A percentile compares a stretch with the other conserved stretches of the same genome.
phyloP scores from a whole-genome alignment of 257 asterid genomes.

The Salvia miltiorrhiza region DNA sequence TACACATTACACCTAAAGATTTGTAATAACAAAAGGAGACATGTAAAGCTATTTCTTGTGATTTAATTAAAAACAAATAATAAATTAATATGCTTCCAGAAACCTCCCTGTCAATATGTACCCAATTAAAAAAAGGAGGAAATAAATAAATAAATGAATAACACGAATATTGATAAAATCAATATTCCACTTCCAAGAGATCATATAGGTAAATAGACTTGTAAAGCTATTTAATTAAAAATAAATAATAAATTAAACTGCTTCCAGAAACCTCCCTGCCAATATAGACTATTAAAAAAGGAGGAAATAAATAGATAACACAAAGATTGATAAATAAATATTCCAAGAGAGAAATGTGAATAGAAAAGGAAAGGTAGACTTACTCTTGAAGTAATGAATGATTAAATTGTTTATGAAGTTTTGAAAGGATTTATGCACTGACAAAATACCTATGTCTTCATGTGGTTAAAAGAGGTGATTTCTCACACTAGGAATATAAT shows the following conservation, averaged over 20 bases:
- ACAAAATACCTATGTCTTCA: slow-evolving; percentile 8
- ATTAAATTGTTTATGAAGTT: background rate
- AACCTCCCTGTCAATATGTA: slow-evolving; percentile 9
- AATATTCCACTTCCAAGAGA: too few species aligned
- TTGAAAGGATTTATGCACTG: slow-evolving; percentile 14
- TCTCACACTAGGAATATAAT: too few species aligned
- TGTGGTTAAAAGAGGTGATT: background rate
- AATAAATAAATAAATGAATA: background rate
- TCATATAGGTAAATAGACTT: too few species aligned
- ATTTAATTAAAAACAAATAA: background rate
- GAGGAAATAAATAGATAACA: background rate
- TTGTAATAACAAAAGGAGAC: slow-evolving; percentile 28
- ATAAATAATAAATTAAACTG: background rate
- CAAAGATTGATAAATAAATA: background rate
- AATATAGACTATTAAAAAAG: background rate
- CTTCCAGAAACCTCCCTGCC: background rate
- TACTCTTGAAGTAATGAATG: slow-evolving; percentile 21
- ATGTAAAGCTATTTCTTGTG: background rate
- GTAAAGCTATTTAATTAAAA: background rate
- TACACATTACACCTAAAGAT: slow-evolving; percentile 4
- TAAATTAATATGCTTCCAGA: background rate
- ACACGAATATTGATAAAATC: too few species aligned
- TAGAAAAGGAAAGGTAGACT: background rate
- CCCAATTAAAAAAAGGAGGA: background rate
- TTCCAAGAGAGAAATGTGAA: background rate